A percentile compares a stretch with the other conserved stretches of the same genome.
These are phyloP conservation scores for Passiflora organensis DNA, from an alignment of 345 rosid genomes.

Conservation along the genomic window DNA sequence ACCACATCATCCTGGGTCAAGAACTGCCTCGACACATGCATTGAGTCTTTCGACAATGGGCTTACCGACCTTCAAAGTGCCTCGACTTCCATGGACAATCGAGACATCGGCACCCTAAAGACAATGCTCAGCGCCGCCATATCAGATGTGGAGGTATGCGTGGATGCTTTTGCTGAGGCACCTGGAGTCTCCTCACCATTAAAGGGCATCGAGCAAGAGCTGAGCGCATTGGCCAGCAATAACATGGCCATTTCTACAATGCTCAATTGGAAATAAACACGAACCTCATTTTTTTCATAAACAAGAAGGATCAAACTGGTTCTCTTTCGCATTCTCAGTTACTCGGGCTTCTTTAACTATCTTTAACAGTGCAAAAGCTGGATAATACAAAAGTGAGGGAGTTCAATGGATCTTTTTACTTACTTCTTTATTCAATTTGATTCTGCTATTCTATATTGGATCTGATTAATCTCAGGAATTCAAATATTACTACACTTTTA, in stretches of 20 bases:
- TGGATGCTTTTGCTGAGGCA: slow-evolving; percentile 8
- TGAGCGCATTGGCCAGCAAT: slow-evolving; percentile 9
- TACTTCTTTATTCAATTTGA: too few relatives aligned
- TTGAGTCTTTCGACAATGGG: slow-evolving; percentile 10
- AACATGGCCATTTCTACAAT: slow-evolving; percentile 11
- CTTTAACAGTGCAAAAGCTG: too few relatives aligned
- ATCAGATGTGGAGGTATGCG: slow-evolving; percentile 1
- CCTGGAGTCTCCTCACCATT: not conserved
- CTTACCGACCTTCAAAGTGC: slow-evolving; percentile 5
- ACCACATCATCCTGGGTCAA: not conserved
- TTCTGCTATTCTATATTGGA: too few relatives aligned
- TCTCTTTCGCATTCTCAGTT: too few relatives aligned
- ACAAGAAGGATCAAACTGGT: not conserved
- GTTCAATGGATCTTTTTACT: too few relatives aligned
- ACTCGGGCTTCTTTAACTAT: too few relatives aligned
- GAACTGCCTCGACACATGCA: slow-evolving; percentile 8
- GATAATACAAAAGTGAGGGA: too few relatives aligned
- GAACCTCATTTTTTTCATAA: too few relatives aligned
- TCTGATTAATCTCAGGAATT: too few relatives aligned
- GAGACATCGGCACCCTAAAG: slow-evolving; percentile 9
- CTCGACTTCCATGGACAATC: not conserved
- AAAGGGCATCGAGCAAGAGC: not conserved
- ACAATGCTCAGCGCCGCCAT: slow-evolving; percentile 8
- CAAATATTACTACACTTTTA: too few relatives aligned
- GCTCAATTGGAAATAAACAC: not conserved